Conservation (phyloP, 225 moss, liverwort and hornwort genomes). For the Climacium dendroides region DNA sequence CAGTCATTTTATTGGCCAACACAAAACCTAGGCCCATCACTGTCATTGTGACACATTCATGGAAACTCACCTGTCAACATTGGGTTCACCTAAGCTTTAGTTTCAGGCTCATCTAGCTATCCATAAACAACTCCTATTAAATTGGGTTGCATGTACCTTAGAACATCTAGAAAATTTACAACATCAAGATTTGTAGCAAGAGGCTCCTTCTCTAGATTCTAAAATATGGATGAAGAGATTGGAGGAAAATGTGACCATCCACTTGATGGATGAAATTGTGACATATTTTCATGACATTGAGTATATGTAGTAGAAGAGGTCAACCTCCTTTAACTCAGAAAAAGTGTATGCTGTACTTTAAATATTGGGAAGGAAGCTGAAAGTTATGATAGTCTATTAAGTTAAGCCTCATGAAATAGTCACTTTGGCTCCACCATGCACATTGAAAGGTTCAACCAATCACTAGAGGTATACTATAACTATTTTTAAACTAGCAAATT, state of each 20-base stretch:
- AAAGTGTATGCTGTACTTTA: neutral
- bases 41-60: too few species aligned
- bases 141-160: too few species aligned
- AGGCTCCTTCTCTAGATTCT: neutral
- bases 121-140: too few species aligned
- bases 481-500: neutral
- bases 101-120: too few species aligned
- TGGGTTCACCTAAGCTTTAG: too few species aligned
- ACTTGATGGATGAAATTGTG: neutral
- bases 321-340: neutral
- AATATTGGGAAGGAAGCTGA: accelerated
- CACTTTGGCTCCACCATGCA: accelerated
- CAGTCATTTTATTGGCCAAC: too few species aligned
- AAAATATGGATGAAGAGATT: neutral
- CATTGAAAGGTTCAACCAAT: neutral
- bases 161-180: neutral
- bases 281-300: accelerated
- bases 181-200: neutral
- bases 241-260: neutral
- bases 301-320: neutral
- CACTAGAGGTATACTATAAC: neutral
- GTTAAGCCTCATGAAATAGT: neutral
- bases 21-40: too few species aligned
- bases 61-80: too few species aligned
- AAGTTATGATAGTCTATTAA: neutral